Evolutionary conservation across 192 early-diverging fungal genomes (phyloP), one percentile per base, ranked within the genome.

Genomic region (Globomyces pollinis-pini): DNA sequence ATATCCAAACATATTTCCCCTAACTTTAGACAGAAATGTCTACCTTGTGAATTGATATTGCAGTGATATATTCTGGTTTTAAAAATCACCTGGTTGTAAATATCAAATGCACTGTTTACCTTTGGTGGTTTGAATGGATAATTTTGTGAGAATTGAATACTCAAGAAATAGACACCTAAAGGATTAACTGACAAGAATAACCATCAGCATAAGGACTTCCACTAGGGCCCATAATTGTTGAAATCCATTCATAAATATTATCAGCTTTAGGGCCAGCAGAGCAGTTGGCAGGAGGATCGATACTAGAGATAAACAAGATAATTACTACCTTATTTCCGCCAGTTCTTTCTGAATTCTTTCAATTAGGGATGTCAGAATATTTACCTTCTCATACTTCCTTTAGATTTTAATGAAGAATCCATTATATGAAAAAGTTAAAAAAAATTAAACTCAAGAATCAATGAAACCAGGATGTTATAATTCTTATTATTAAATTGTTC

Each of bases 41-140:
- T n/a, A 47, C 23, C 15, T 61, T 84, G 81, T 54, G 79, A 85
- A 69, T 91, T 93, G 71, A 98, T 90, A 65, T 98, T 98, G 79
- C 93, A 95, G 70, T 98, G 93, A 65, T 96, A 98, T 42, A 98
- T 94, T 42, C 87, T 85, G 20, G 95, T 98, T 30, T 86, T 82
- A 77, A 90, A 98, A 64, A 29, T n/a, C n/a, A n/a, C n/a, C n/a
- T n/a, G n/a, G 1, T 13, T 11, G 54, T 39, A 30, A 69, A 64
- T 66, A 61, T 20, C 34, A 12, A 5, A 24, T 45, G n/a, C n/a
- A n/a, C n/a, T n/a, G n/a, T n/a, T 33, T 62, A 91, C 85, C 72
- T 93, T 91, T 71, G 95, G 93, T 38, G 95, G 88, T 66, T 91
- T 91, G 77, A 95, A 98, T 16, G 95, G 93, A 66, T 98, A 98